Base-by-base conservation (phyloP, 2,329 filamentous ascomycete genomes). In the Hypocreales sp. region DNA sequence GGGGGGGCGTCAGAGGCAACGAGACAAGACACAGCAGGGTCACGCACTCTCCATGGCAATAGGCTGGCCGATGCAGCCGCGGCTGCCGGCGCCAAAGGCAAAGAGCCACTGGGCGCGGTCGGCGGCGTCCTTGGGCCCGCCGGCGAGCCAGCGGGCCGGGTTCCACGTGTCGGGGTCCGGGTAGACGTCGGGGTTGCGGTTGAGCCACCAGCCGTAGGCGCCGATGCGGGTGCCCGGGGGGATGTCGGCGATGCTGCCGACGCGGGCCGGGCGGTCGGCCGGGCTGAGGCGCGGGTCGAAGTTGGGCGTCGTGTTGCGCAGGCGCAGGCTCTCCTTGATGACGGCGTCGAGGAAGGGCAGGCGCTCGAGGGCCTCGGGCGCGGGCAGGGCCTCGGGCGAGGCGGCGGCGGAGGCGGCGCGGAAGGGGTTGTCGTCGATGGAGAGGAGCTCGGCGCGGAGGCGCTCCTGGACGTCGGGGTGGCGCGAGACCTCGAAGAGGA, bases 281-380 rank as follows among this genome's bases (percentile, higher is more conserved):
- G 26, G 26, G 9, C 20, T 27, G 14, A 27, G 11, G 13, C 26
- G 26, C 3, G 26, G 26, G n/a, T n/a, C n/a, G n/a, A n/a, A n/a
- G 8, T 22, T 20, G 17, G 26, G 26, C 11, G 26, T 27, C 5
- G 13, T 27, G 2, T 20, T 20, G n/a, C 26, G 26, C 26, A 27
- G 12, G 13, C 26, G 26, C 11, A 27, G 15, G 7, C 20, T 22
- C 20, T 27, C 26, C 9, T 27, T 27, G 10, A 27, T 14, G 26
- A 27, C 11, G 8, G 26, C 26, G 7, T 20, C 16, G 18, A 27
- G 15, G 15, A 22, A 27, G 15, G 26, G 26, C 5, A 27, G 26
- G 4, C 13, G 17, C 7, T 27, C 26, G 3, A 27, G 20, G 9
- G 20, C 16, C 18, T 14, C 10, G 5, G 26, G 26, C 5, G 26